Conservation (phyloP, 2,329 filamentous ascomycete species). For the Colletotrichum simmondsii region DNA sequence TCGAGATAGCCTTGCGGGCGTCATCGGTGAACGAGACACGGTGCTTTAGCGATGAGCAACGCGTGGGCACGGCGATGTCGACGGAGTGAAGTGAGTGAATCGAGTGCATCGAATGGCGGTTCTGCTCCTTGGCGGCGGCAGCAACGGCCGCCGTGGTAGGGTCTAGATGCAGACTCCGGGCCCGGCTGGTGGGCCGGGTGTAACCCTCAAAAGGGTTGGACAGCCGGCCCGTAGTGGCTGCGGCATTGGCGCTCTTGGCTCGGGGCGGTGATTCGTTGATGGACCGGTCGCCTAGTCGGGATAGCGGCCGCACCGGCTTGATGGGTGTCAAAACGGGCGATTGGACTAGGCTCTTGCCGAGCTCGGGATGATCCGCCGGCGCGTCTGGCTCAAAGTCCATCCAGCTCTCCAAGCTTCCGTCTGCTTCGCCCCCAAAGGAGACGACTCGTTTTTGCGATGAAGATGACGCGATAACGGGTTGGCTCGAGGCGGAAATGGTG, state of each 20-base stretch:
- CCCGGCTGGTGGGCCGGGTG: constrained; percentile 26
- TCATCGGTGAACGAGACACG: constrained; percentile 25
- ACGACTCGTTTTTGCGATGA: constrained; percentile 36
- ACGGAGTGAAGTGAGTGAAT: constrained; percentile 3
- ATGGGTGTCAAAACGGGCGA: constrained; percentile 28
- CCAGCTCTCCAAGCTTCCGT: constrained; percentile 33
- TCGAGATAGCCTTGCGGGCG: constrained; percentile 22
- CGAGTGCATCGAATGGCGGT: constrained; percentile 16
- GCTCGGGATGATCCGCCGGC: constrained; percentile 21
- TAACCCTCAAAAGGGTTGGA: constrained; percentile 33
- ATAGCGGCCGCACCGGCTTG: constrained; percentile 31
- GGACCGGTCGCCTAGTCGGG: constrained; percentile 26
- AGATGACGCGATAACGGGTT: constrained; percentile 36
- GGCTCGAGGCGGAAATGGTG: constrained; percentile 49
- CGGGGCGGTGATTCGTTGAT: constrained; percentile 30
- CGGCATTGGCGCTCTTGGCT: constrained; percentile 30
- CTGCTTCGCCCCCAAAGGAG: constrained; percentile 18
- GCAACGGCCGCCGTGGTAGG: background rate
- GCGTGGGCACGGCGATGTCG: constrained; percentile 33
- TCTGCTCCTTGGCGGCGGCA: constrained; percentile 4
- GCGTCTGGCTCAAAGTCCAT: constrained; percentile 37
- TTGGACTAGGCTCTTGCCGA: constrained; percentile 29
- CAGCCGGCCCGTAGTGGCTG: constrained; percentile 11
- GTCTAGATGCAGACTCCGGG: constrained; percentile 33
- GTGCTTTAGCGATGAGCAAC: constrained; percentile 31